Percentiles rank a stretch among this genome's conserved stretches.
Conservation (phyloP, 177 flowering plant species). For the Vitis hybrid region DNA sequence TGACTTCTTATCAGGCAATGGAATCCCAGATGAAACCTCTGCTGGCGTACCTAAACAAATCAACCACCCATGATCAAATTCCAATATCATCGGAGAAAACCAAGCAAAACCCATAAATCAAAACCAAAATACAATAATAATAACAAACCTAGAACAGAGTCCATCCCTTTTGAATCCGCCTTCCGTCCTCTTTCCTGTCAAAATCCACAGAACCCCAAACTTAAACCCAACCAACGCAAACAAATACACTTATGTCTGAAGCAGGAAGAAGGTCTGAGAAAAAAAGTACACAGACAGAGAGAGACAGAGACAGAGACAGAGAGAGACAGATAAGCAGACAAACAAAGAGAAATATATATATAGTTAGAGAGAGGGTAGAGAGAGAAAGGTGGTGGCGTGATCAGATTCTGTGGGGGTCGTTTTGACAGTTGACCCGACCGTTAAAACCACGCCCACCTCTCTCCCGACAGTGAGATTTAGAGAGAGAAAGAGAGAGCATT, state of each 20-base stretch:
- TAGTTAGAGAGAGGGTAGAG: constrained; percentile 23
- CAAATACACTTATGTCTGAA: not conserved
- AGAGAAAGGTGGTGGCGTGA: constrained; percentile 41
- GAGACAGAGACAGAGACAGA: constrained; percentile 30
- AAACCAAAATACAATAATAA: constrained; percentile 4
- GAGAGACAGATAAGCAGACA: constrained; percentile 12
- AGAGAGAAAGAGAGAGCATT: constrained; percentile 13
- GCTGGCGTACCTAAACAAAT: constrained; percentile 41
- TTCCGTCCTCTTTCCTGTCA: constrained; percentile 45
- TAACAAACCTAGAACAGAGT: constrained; percentile 54
- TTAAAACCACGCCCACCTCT: constrained; percentile 28
- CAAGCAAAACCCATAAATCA: constrained; percentile 6
- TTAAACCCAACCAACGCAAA: constrained; percentile 4
- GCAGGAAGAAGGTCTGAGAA: not conserved
- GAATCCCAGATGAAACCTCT: constrained; percentile 22
- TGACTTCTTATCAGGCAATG: constrained; percentile 65
- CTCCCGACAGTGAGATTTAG: constrained; percentile 20
- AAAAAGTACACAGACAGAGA: constrained; percentile 17
- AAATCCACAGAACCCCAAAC: constrained; percentile 11
- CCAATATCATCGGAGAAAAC: not conserved
- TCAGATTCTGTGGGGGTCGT: constrained; percentile 53
- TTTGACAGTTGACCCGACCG: constrained; percentile 66
- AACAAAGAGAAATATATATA: constrained; percentile 24
- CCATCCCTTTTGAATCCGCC: constrained; percentile 29
- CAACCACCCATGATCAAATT: constrained; percentile 11